Conservation (phyloP, 2,329 filamentous ascomycete species). For the Neonectria hederae region DNA sequence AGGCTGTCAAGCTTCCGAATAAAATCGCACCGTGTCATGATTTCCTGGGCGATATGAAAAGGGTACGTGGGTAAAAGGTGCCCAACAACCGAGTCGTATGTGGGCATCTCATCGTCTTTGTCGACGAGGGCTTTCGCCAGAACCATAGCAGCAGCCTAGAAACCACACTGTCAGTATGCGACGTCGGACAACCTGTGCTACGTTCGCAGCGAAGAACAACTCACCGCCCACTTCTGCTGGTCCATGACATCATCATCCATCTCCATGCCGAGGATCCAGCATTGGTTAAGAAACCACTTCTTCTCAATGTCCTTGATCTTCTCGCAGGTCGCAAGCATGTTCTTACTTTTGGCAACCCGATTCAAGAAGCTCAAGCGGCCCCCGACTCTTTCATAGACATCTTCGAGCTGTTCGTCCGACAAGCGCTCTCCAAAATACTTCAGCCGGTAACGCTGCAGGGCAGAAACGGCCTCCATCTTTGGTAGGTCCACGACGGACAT, state of each 20-base stretch:
- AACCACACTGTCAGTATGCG: conserved; percentile 15
- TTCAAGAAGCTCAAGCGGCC: conserved; percentile 89
- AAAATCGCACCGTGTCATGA: conserved; percentile 97
- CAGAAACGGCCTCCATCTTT: conserved; percentile 78
- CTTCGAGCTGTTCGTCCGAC: conserved; percentile 66
- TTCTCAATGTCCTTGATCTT: conserved; percentile 74
- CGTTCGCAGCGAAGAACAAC: conserved; percentile 45
- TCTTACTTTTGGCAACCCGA: conserved; percentile 82
- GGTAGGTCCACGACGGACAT: conserved; percentile 85
- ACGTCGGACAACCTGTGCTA: not conserved
- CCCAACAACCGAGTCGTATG: conserved; percentile 72
- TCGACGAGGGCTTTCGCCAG: conserved; percentile 92
- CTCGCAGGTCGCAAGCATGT: conserved; percentile 87
- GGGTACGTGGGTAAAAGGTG: conserved; percentile 84
- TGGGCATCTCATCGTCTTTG: conserved; percentile 72
- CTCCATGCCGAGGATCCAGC: conserved; percentile 75
- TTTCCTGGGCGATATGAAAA: conserved; percentile 84
- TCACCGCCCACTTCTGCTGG: conserved; percentile 92
- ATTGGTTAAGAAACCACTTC: conserved; percentile 81
- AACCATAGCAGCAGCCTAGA: conserved; percentile 87
- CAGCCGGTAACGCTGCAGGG: conserved; percentile 80
- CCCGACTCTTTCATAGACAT: conserved; percentile 87
- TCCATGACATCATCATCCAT: conserved; percentile 99
- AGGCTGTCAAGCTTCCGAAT: conserved; percentile 91
- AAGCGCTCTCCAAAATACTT: conserved; percentile 77